Conservation (phyloP, 1,284 basidiomycete genomes). For the Farysia itapuensis region DNA sequence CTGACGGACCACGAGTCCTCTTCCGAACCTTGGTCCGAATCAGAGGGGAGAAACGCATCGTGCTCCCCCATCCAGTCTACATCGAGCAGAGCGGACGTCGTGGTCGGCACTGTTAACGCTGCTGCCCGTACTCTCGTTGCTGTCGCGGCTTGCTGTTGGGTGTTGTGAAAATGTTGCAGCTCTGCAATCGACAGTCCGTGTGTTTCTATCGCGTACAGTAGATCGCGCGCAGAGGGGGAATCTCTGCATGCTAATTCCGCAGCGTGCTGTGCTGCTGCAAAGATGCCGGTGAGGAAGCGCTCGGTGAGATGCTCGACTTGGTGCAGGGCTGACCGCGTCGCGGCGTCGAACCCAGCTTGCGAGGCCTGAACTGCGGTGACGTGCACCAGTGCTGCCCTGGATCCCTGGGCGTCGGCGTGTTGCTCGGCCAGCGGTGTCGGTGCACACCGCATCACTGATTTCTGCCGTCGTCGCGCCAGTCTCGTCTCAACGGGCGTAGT, state of each 20-base stretch:
- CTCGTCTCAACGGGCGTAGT: not conserved
- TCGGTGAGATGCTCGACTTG: conserved; percentile 26
- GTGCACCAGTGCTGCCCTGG: conserved; percentile 9
- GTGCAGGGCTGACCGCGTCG: conserved; percentile 23
- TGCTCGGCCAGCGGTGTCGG: not conserved
- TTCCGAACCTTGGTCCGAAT: conserved; percentile 32
- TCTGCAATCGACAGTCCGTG: conserved; percentile 30
- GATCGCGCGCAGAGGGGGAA: conserved; percentile 27
- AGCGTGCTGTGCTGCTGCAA: conserved; percentile 23
- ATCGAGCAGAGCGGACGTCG: not conserved
- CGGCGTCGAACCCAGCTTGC: conserved; percentile 24
- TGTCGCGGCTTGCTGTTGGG: conserved; percentile 9
- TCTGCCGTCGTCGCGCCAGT: not conserved
- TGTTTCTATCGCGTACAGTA: conserved; percentile 36
- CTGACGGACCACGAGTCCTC: conserved; percentile 30
- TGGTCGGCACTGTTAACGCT: too few relatives aligned
- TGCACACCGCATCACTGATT: not conserved
- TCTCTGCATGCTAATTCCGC: conserved; percentile 21
- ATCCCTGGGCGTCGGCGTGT: conserved; percentile 14
- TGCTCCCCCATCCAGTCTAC: conserved; percentile 11
- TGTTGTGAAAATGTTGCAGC: conserved; percentile 19
- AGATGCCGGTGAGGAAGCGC: conserved; percentile 29
- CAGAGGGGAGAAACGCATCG: conserved; percentile 30
- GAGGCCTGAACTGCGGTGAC: conserved; percentile 28
- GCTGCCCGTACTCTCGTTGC: conserved; percentile 6